Evolutionary conservation across 2,329 filamentous ascomycete species (phyloP).

Genomic region (Beauveria bassiana): DNA sequence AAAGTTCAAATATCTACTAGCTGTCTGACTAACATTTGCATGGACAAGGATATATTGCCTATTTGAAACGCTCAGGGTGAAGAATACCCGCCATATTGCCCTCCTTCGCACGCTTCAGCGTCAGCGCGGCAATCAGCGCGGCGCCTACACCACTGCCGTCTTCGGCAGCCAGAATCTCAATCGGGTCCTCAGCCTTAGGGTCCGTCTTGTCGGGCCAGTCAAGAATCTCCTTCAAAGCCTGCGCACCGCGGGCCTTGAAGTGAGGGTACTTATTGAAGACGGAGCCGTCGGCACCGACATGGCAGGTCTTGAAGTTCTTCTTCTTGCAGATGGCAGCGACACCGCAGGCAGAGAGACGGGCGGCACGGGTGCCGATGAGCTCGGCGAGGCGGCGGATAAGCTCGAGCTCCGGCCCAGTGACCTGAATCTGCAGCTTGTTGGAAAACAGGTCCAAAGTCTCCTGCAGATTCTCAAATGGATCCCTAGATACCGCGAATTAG

Average conservation of each 20-base stretch:
- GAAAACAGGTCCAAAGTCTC: conserved; percentile 81
- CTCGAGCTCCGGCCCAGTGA: conserved; percentile 74
- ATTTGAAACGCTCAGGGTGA: conserved; percentile 54
- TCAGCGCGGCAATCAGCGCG: conserved; percentile 77
- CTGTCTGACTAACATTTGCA: not conserved
- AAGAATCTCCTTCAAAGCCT: conserved; percentile 87
- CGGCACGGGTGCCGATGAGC: conserved; percentile 88
- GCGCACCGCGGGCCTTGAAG: conserved; percentile 88
- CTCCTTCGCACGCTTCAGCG: conserved; percentile 54
- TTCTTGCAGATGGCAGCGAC: conserved; percentile 96
- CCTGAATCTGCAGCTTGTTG: conserved; percentile 62
- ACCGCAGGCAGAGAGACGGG: conserved; percentile 87
- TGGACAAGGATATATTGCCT: conserved; percentile 1
- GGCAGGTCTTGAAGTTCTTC: conserved; percentile 80
- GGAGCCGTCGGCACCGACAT: conserved; percentile 93
- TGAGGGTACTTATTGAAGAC: conserved; percentile 99
- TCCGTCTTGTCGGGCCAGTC: conserved; percentile 73
- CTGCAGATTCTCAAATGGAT: conserved; percentile 89
- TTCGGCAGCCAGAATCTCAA: conserved; percentile 83
- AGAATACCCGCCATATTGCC: conserved; percentile 58
- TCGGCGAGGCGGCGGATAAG: conserved; percentile 83
- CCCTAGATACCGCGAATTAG: conserved; percentile 40
- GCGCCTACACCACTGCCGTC: conserved; percentile 97
- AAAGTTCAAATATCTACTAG: not conserved
- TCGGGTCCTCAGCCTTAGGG: conserved; percentile 70